Base-by-base conservation (phyloP, 2,329 filamentous ascomycete species). In the Purpureocillium lavendulum region DNA sequence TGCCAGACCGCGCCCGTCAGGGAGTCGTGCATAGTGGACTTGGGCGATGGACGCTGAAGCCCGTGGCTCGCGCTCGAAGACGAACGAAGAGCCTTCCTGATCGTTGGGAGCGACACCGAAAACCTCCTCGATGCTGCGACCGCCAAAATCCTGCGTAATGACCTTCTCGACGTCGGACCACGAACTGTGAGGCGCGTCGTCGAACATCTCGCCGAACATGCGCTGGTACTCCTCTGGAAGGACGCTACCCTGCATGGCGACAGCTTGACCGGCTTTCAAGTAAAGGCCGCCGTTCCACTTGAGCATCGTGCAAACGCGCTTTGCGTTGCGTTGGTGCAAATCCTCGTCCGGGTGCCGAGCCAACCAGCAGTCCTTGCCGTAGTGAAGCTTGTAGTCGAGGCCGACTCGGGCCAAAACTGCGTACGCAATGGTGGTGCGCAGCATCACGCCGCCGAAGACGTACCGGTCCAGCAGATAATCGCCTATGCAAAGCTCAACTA, bases 341-440 rank as follows among this genome's bases (percentile, higher is more conserved):
- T 73, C 73, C n/a, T 40, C 36, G n/a, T 35, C 17, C 12, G 35
- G 28, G 15, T 38, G 29, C 11, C 37, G 32, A 8, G 36, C 30
- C 15, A 42, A 24, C 33, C 36, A 42, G 3, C 40, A 40, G 6
- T 80, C 63, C n/a, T 74, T 67, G 6, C 75, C 69, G 52, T 84
- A 83, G 54, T 84, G 83, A 57, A 83, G 71, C 55, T 83, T 83
- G 64, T 84, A 84, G 58, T 84, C 80, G 7, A 80, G 46, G 0
- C 78, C 78, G 28, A 81, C 72, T 11, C 36, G 41, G 10, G 38
- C 35, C 12, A 40, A 36, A 21, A 36, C 40, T 16, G 30, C 38
- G 34, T 40, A 43, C 14, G 41, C 41, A 15, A 39, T 40, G 16
- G 18, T 33, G 12, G 34, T 40, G 30, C 38, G 41, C 38, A 43